phyloP scores from a whole-genome alignment of 768 basidiomycete species.

The Lactifluus volemus region DNA sequence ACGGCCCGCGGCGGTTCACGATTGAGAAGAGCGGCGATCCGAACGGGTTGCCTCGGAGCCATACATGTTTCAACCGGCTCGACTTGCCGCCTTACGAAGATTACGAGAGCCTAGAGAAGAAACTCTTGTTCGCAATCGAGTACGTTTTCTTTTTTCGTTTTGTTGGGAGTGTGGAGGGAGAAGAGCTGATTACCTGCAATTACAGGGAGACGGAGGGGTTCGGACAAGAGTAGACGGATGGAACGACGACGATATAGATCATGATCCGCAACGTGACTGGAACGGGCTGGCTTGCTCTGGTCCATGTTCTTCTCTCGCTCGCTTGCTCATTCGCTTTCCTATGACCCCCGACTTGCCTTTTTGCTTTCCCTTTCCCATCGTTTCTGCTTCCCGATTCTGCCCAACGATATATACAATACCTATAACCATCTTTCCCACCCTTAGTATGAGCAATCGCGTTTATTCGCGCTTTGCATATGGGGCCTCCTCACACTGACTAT shows the following conservation, averaged over 20 bases:
- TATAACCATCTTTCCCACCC: neutral
- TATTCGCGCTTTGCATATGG: neutral
- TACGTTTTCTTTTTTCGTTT: slow-evolving; percentile 30
- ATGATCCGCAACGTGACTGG: neutral
- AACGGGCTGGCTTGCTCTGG: slow-evolving; percentile 3
- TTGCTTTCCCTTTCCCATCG: neutral
- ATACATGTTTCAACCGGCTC: slow-evolving; percentile 89
- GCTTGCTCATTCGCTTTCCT: neutral
- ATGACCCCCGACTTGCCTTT: neutral
- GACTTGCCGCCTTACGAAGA: slow-evolving; percentile 88
- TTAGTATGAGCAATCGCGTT: neutral
- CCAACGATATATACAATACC: neutral
- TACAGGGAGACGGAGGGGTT: slow-evolving; percentile 72
- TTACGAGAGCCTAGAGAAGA: slow-evolving; percentile 79
- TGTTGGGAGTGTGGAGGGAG: neutral
- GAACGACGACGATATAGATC: neutral
- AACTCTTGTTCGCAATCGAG: slow-evolving; percentile 79
- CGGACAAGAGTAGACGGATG: slow-evolving; percentile 28
- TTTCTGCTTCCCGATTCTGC: neutral
- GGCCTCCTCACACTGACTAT: neutral
- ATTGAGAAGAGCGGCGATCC: slow-evolving; percentile 94
- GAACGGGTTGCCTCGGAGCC: slow-evolving; percentile 76
- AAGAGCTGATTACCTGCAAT: neutral
- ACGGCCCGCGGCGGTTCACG: slow-evolving; percentile 87
- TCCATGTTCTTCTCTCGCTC: neutral